Evolutionary conservation across 2,329 filamentous ascomycete species (phyloP), one percentile per base, ranked within the genome.

Genomic region (Aspergillus sp.): DNA sequence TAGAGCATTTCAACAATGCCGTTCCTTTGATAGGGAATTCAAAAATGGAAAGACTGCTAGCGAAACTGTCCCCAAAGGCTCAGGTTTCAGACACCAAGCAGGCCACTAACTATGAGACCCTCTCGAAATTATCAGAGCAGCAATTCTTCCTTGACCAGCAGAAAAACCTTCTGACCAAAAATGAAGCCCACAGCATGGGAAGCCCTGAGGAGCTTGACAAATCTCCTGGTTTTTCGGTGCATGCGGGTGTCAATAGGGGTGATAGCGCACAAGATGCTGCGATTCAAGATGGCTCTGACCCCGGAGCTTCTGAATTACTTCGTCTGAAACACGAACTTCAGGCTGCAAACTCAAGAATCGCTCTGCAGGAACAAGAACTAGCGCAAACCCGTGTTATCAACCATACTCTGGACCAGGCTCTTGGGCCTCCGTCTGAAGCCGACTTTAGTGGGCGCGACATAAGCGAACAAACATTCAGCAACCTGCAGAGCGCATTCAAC

Each of bases 101-200:
- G 37, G 50, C 58, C 25, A 53, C 57, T 12, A 65, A 66, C 31
- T 59, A 68, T 45, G 68, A 69, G 12, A 65, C 92, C 52, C 78
- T 92, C 62, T 85, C 88, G 56, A 89, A 87, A 70, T 81, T 93
- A 48, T 85, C 85, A n/a, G 87, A 92, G 71, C 88, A 91, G 67
- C 85, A 88, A 67, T 78, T 78, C 44, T 71, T 81, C n/a, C 74
- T 88, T 50, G 79, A 79, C 51, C 82, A 85, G 71, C 85, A 89
- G 68, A 83, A 82, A 60, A 79, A 84, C 57, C 79, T 79, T 52
- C 70, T 84, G 44, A 54, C 60, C 17, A 61, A 58, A 39, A 67
- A 64, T 43, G 61, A 54, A 40, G 56, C 57, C 12, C 52, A 62
- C 1, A 33, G 62, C 1, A 33, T 58, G 33, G 57, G 41, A n/a